These are phyloP conservation scores for Silene uniflora DNA, from an alignment of 148 eudicot genomes.

Conservation along the genomic window DNA sequence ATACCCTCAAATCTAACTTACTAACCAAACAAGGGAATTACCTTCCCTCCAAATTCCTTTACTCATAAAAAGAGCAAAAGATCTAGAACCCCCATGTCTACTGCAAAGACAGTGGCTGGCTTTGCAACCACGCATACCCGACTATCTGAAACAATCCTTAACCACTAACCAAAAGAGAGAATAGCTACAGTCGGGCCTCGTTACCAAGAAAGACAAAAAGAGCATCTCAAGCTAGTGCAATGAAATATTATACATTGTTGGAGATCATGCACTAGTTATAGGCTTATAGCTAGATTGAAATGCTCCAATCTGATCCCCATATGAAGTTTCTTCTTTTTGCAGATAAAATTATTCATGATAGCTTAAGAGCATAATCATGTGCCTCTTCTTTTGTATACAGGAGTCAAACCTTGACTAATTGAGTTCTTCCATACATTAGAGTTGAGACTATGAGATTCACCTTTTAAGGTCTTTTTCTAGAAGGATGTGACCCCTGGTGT, in stretches of 20 bases:
- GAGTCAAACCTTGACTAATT: neutral
- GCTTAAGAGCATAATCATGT: neutral
- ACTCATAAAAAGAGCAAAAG: neutral
- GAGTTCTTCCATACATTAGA: no score
- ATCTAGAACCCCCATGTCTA: neutral
- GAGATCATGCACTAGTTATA: neutral
- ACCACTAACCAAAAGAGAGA: constrained; percentile 1
- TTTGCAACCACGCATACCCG: neutral
- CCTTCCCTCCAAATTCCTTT: no score
- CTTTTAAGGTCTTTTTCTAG: no score
- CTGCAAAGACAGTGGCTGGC: neutral
- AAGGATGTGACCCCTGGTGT: neutral
- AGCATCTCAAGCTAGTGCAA: neutral
- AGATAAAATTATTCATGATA: neutral
- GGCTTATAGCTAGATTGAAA: neutral
- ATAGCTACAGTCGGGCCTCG: neutral
- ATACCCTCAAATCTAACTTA: no score
- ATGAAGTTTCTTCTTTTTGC: neutral
- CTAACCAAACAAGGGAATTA: no score
- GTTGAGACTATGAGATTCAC: no score
- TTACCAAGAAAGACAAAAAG: constrained; percentile 4
- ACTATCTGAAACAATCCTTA: neutral
- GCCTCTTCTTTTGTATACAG: neutral
- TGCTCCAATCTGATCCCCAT: neutral
- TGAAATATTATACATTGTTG: neutral